Conservation (phyloP, 2,329 filamentous ascomycete species). For the Verticillium klebahnii region DNA sequence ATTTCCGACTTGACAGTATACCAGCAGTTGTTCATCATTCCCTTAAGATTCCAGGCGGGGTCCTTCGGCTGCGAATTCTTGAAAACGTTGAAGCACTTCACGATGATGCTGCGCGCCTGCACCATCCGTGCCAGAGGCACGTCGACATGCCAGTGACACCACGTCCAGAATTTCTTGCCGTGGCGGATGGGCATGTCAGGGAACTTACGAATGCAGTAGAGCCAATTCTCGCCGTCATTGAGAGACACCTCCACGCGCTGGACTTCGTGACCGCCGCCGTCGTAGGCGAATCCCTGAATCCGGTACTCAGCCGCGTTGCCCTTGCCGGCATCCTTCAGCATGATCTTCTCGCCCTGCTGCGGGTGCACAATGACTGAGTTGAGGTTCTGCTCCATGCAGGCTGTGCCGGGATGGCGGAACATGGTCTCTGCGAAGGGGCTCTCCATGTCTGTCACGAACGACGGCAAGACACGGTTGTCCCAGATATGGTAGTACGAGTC, state of each 20-base stretch:
- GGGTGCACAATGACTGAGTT: slow-evolving; percentile 43
- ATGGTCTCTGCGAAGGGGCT: slow-evolving; percentile 40
- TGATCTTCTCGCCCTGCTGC: slow-evolving; percentile 38
- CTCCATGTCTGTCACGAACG: slow-evolving; percentile 42
- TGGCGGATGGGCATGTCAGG: slow-evolving; percentile 44
- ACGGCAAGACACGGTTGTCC: slow-evolving; percentile 47
- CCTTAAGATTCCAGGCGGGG: slow-evolving; percentile 43
- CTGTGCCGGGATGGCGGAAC: slow-evolving; percentile 43
- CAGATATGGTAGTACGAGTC: slow-evolving; percentile 43
- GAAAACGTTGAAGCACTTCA: slow-evolving; percentile 43
- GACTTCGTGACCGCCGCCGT: slow-evolving; percentile 44
- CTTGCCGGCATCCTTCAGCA: slow-evolving; percentile 25
- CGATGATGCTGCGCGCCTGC: slow-evolving; percentile 34
- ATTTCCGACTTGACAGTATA: slow-evolving; percentile 38
- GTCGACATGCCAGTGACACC: slow-evolving; percentile 48
- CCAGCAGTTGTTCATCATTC: slow-evolving; percentile 52
- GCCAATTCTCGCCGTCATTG: slow-evolving; percentile 39
- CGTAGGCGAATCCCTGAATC: slow-evolving; percentile 42
- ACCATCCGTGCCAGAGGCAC: slow-evolving; percentile 38
- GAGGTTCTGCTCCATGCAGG: slow-evolving; percentile 42
- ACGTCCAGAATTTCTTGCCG: slow-evolving; percentile 50
- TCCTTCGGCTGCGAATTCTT: slow-evolving; percentile 45
- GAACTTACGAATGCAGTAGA: slow-evolving; percentile 27
- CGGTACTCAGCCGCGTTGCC: slow-evolving; percentile 33
- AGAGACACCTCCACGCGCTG: slow-evolving; percentile 43